Conservation (phyloP, 768 basidiomycete genomes). For the Favolaschia claudopus region DNA sequence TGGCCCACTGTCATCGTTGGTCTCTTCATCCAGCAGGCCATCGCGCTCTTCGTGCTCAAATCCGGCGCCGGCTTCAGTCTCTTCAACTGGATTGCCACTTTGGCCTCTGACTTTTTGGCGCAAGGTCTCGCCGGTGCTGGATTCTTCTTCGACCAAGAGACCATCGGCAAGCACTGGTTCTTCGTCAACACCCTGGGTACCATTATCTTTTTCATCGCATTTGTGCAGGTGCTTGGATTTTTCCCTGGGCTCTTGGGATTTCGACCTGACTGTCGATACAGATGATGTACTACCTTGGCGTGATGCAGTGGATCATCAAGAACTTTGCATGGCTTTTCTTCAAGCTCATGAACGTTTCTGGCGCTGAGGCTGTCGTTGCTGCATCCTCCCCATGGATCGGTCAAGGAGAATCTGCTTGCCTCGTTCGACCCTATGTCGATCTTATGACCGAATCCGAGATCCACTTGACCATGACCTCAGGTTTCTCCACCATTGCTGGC, state of each 20-base stretch:
- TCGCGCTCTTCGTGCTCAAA: constrained; percentile 92
- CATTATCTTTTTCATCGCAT: constrained; percentile 95
- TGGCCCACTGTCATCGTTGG: constrained; percentile 93
- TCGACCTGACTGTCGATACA: constrained; percentile 32
- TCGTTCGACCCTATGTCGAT: constrained; percentile 86
- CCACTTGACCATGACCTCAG: constrained; percentile 81
- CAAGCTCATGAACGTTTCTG: constrained; percentile 90
- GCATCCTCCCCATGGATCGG: constrained; percentile 95
- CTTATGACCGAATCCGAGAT: constrained; percentile 25
- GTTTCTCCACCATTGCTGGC: constrained; percentile 93
- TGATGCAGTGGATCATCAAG: constrained; percentile 93
- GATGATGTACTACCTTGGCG: constrained; percentile 89
- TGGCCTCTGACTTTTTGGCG: constrained; percentile 81
- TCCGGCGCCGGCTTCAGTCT: constrained; percentile 81
- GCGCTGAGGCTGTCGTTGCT: constrained; percentile 93
- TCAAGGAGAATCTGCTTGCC: constrained; percentile 83
- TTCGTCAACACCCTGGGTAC: constrained; percentile 80
- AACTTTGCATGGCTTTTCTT: constrained; percentile 96
- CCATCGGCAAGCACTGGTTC: constrained; percentile 79
- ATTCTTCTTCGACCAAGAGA: constrained; percentile 84
- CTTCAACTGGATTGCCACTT: constrained; percentile 83
- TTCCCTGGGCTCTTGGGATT: neutral
- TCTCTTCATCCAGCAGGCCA: constrained; percentile 81
- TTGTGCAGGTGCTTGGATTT: constrained; percentile 54
- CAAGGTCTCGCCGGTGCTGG: constrained; percentile 73